phyloP scores from a whole-genome alignment of 1,284 basidiomycete species.

The Polyporus tsugae region DNA sequence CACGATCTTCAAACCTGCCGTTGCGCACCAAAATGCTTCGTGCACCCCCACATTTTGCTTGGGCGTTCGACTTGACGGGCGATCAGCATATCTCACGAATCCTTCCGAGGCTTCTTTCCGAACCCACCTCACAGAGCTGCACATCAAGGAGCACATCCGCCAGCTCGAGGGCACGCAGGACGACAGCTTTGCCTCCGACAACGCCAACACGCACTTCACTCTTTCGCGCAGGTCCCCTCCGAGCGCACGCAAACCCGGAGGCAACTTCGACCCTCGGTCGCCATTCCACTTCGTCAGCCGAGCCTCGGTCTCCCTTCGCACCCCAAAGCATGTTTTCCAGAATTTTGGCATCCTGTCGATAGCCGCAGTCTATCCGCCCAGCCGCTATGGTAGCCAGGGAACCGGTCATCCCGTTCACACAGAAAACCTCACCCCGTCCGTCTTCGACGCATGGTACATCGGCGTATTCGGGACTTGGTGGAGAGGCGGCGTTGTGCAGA shows the following conservation, averaged over 20 bases:
- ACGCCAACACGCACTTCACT: slow-evolving; percentile 44
- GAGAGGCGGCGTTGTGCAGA: slow-evolving; percentile 75
- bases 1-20: neutral
- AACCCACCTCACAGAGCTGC: slow-evolving; percentile 93
- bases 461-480: slow-evolving; percentile 91
- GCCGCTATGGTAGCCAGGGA: slow-evolving; percentile 42
- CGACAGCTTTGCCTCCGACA: slow-evolving; percentile 46
- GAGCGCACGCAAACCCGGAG: slow-evolving; percentile 35
- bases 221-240: slow-evolving; percentile 45
- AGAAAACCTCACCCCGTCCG: slow-evolving; percentile 54
- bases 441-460: slow-evolving; percentile 85
- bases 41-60: slow-evolving; percentile 13
- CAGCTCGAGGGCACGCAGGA: slow-evolving; percentile 76
- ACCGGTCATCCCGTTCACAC: slow-evolving; percentile 39
- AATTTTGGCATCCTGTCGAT: slow-evolving; percentile 88
- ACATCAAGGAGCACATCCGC: slow-evolving; percentile 92
- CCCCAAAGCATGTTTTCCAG: slow-evolving; percentile 90
- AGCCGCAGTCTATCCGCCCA: slow-evolving; percentile 72
- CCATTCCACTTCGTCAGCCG: slow-evolving; percentile 92
- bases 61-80: slow-evolving; percentile 27
- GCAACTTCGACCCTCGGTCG: slow-evolving; percentile 47
- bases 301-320: slow-evolving; percentile 91
- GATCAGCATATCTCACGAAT: slow-evolving; percentile 90
- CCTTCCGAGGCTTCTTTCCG: slow-evolving; percentile 93
- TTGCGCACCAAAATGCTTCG: neutral